Evolutionary conservation across 2,329 filamentous ascomycete species (phyloP), one percentile per base, ranked within the genome.

Genomic region (Apiospora malaysiana): DNA sequence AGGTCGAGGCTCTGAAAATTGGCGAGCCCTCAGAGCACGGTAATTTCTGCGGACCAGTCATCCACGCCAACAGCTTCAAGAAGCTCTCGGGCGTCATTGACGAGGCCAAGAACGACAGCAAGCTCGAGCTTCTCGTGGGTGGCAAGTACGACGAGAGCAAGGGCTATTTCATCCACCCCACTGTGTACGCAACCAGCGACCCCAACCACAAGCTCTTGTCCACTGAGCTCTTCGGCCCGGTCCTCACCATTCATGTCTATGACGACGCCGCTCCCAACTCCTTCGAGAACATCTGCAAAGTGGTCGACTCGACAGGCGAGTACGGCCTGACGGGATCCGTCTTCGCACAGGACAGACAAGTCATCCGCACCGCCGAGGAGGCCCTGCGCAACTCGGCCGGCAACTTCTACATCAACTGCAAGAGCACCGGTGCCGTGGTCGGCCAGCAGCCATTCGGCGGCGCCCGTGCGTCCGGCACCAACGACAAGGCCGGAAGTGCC

Each of bases 371-470:
- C 70, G 93, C 92, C 0, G 92, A 94, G 81, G 89, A 94, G 75
- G 87, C 86, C 72, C 85, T 95, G 69, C 86, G 92, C 74, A 90
- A 94, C 79, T 85, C 91, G 0, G 93, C 93, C 0, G 93, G 93
- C 56, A 95, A 95, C 85, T 95, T 95, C 80, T 95, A 95, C 83
- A 87, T 95, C 82, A 95, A 95, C 84, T 93, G 91, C 85, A 95
- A 95, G 88, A 91, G 89, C 81, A 93, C 91, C 1, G 91, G 91
- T 49, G 91, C 91, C 21, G 90, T 93, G 32, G 91, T 93, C 9
- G 91, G 90, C 18, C 91, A 93, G 83, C 91, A 93, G 83, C 89
- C 91, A 4, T 93, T 93, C 78, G 91, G 91, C 27, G 91, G 91
- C 69, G 87, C 89, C 16, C 85, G 91, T 73, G 90, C 90, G 8